Percentiles rank a stretch among this genome's conserved stretches.
Evolutionary conservation across 1,284 basidiomycete genomes (phyloP).

Genomic region (Boletus mariae): DNA sequence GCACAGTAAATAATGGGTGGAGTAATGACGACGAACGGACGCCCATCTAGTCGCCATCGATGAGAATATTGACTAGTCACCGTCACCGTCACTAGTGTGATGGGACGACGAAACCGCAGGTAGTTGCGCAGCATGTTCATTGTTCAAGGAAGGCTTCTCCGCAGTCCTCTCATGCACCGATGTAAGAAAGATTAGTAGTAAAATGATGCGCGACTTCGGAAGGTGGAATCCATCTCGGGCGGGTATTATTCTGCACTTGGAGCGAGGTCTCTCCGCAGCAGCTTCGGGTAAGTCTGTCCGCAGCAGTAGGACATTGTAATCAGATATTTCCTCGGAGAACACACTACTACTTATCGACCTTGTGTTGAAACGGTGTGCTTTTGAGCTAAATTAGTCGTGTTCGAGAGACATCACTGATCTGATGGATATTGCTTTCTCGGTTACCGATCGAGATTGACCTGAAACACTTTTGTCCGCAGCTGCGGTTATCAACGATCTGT

Average conservation of each 20-base stretch:
- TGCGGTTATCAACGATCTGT: too few relatives aligned
- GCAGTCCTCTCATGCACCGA: neutral
- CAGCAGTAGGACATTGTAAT: neutral
- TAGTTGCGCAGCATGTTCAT: neutral
- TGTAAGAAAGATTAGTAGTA: neutral
- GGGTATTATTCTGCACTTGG: neutral
- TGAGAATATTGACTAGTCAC: neutral
- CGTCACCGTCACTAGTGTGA: too few relatives aligned
- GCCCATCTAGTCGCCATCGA: neutral
- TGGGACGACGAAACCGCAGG: neutral
- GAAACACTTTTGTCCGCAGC: neutral
- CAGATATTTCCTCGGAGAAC: neutral
- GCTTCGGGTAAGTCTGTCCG: neutral
- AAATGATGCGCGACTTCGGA: neutral
- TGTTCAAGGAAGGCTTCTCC: conserved; percentile 1
- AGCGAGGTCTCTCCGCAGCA: neutral
- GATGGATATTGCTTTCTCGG: neutral
- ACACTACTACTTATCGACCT: neutral
- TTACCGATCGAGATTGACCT: too few relatives aligned
- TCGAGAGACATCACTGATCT: neutral
- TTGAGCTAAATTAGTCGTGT: neutral
- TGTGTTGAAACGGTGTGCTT: neutral
- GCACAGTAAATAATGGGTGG: neutral
- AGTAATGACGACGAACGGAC: neutral
- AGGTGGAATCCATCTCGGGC: neutral